Percentiles rank a stretch among this genome's conserved stretches.
These are phyloP conservation scores for Amanita inopinata DNA, from an alignment of 768 basidiomycete species.

Conservation along the genomic window DNA sequence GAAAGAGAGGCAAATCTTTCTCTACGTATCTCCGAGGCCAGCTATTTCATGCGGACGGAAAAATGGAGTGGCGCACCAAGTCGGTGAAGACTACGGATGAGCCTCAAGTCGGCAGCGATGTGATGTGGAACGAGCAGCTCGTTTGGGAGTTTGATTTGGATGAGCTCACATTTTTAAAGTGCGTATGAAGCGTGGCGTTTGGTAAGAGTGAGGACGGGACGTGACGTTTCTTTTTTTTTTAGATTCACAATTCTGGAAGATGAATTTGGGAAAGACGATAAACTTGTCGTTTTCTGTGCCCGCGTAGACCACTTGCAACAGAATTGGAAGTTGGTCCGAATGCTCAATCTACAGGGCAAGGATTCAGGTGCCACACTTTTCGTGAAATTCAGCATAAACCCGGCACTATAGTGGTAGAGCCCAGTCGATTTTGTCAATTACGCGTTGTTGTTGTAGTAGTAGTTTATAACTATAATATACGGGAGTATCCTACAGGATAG, in stretches of 20 bases:
- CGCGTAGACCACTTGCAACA: conserved; percentile 33
- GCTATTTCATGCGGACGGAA: conserved; percentile 29
- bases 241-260: conserved; percentile 31
- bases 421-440: too few relatives aligned
- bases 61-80: conserved; percentile 35
- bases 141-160: conserved; percentile 43
- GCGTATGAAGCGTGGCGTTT: conserved; percentile 1
- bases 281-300: conserved; percentile 45
- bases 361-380: conserved; percentile 30
- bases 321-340: conserved; percentile 39
- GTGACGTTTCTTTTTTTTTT: background rate
- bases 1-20: conserved; percentile 26
- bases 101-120: conserved; percentile 25
- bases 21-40: conserved; percentile 35
- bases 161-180: conserved; percentile 43
- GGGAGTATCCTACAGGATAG: background rate
- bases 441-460: too few relatives aligned
- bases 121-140: conserved; percentile 32
- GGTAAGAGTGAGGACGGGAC: background rate
- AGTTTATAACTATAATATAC: too few relatives aligned
- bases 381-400: conserved; percentile 14
- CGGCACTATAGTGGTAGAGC: too few relatives aligned
- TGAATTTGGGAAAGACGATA: conserved; percentile 33
- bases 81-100: conserved; percentile 26
- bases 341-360: conserved; percentile 44